phyloP scores from a whole-genome alignment of 2,329 filamentous ascomycete species.

The Acrocalymma vagum region DNA sequence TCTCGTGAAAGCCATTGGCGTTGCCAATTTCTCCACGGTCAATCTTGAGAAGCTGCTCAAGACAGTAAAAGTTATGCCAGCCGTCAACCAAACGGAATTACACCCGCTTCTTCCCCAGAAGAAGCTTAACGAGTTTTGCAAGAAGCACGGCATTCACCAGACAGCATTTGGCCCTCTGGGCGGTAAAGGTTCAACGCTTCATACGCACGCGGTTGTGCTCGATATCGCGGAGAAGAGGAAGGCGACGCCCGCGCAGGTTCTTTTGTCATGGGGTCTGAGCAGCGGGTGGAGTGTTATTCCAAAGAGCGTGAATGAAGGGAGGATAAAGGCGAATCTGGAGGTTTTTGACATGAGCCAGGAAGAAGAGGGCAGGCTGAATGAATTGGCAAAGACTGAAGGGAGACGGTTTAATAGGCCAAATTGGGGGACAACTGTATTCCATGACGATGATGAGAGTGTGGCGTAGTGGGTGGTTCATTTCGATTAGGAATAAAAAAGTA shows the following conservation, averaged over 20 bases:
- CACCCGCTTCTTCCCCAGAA: conserved; percentile 13
- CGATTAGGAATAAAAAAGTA: too few species aligned
- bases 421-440: conserved; percentile 57
- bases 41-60: conserved; percentile 61
- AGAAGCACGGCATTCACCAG: conserved; percentile 12
- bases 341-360: conserved; percentile 16
- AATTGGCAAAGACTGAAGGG: conserved; percentile 46
- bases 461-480: too few species aligned
- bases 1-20: conserved; percentile 13
- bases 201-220: conserved; percentile 63
- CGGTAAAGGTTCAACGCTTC: conserved; percentile 1
- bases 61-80: conserved; percentile 35
- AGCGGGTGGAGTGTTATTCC: conserved; percentile 24
- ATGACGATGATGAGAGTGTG: conserved; percentile 43
- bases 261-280: conserved; percentile 81
- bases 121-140: conserved; percentile 11
- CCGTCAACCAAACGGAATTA: conserved; percentile 20
- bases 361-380: conserved; percentile 23
- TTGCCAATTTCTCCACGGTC: conserved; percentile 21
- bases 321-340: conserved; percentile 18
- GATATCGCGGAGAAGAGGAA: conserved; percentile 68
- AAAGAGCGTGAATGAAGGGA: conserved; percentile 21
- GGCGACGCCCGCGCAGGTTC: conserved; percentile 75
- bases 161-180: conserved; percentile 9
- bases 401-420: conserved; percentile 55